These are phyloP conservation scores for Mayamaea pseudoterrestris DNA, from an alignment of 108 stramenopile genomes.

Conservation along the genomic window DNA sequence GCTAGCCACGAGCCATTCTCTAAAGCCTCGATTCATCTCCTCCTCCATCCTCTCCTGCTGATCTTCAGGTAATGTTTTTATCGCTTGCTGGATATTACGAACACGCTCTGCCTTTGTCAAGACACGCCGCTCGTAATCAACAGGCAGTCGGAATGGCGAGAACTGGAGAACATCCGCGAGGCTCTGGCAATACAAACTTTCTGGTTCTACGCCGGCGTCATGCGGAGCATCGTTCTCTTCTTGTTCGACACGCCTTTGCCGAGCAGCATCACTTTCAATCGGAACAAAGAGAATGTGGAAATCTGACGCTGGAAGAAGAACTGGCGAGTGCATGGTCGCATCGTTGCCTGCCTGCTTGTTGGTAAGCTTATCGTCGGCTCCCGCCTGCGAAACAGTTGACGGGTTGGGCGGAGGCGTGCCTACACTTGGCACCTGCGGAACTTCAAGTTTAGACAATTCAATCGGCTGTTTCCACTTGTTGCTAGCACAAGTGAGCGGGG, in stretches of 20 bases:
- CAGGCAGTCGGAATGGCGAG: slow-evolving; percentile 74
- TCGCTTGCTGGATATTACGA: slow-evolving; percentile 48
- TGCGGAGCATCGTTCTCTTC: slow-evolving; percentile 9
- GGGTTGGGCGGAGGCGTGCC: slow-evolving; percentile 13
- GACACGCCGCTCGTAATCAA: slow-evolving; percentile 69
- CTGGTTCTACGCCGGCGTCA: slow-evolving; percentile 20
- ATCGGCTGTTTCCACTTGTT: slow-evolving; percentile 85
- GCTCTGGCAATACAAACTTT: slow-evolving; percentile 69
- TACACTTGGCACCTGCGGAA: slow-evolving; percentile 41
- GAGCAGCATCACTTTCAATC: slow-evolving; percentile 39
- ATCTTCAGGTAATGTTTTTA: slow-evolving; percentile 47
- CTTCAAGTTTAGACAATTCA: slow-evolving; percentile 56
- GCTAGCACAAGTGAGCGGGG: slow-evolving; percentile 75
- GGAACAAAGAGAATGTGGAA: slow-evolving; percentile 72
- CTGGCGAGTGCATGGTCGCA: slow-evolving; percentile 43
- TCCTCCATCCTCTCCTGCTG: slow-evolving; percentile 59
- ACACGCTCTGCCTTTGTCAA: slow-evolving; percentile 66
- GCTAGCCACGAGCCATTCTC: slow-evolving; percentile 85
- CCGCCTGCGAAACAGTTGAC: slow-evolving; percentile 17
- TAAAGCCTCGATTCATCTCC: slow-evolving; percentile 68
- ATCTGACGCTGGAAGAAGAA: slow-evolving; percentile 60
- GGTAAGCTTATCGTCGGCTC: slow-evolving; percentile 56
- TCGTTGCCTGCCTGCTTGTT: slow-evolving; percentile 25
- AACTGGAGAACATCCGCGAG: slow-evolving; percentile 61
- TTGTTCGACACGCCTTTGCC: slow-evolving; percentile 35